Percentiles rank a stretch among this genome's conserved stretches.
Evolutionary conservation across 805 yeast species (phyloP).

Genomic region (Yamadazyma endophytica): DNA sequence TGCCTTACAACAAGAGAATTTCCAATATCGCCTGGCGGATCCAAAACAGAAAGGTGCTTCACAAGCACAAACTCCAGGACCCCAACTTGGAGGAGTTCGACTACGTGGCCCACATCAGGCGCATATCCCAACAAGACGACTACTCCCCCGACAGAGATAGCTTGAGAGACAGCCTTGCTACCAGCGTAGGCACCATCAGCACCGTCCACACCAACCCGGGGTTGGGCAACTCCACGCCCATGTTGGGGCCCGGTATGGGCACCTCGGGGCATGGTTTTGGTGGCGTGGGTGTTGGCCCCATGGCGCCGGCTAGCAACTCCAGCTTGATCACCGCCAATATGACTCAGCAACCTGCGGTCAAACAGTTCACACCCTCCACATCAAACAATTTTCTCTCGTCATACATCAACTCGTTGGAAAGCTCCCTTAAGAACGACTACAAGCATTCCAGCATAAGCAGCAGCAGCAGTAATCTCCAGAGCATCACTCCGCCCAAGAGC

Average conservation of each 20-base stretch:
- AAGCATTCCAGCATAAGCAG: constrained; percentile 6
- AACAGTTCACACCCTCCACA: constrained; percentile 4
- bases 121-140: constrained; percentile 35
- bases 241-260: too few relatives aligned
- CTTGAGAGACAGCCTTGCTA: too few relatives aligned
- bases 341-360: too few relatives aligned
- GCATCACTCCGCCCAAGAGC: constrained; percentile 12
- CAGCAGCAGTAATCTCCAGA: constrained; percentile 6
- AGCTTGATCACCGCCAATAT: too few relatives aligned
- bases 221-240: too few relatives aligned
- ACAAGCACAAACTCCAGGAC: constrained; percentile 11
- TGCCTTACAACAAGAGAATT: constrained; percentile 40
- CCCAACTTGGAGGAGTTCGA: constrained; percentile 39
- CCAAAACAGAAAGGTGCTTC: constrained; percentile 29
- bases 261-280: too few relatives aligned
- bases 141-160: too few relatives aligned
- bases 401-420: constrained; percentile 36
- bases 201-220: too few relatives aligned
- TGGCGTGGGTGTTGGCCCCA: too few relatives aligned
- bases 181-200: too few relatives aligned
- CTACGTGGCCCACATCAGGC: constrained; percentile 42
- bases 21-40: constrained; percentile 44
- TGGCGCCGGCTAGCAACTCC: too few relatives aligned
- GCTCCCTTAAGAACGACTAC: constrained; percentile 27
- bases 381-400: constrained; percentile 27